Percentiles rank a stretch among this genome's conserved stretches.
These are phyloP conservation scores for Corchorus capsularis DNA, from an alignment of 345 rosid genomes.

Conservation along the genomic window DNA sequence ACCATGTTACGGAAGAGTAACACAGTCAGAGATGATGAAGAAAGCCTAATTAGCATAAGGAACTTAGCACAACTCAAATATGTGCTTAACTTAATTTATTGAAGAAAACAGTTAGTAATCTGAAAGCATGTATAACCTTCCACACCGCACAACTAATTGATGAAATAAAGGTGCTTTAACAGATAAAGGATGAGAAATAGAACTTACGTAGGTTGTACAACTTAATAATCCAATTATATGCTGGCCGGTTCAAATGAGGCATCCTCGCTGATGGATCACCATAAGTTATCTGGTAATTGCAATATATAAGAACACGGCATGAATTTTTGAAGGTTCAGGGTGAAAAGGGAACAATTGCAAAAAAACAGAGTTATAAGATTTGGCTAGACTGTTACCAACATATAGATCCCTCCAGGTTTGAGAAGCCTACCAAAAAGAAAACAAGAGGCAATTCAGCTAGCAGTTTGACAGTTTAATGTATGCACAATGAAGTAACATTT, in stretches of 20 bases:
- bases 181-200: constrained; percentile 4
- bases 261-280: constrained; percentile 94
- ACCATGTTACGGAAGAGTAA: neutral
- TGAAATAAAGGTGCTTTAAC: neutral
- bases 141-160: neutral
- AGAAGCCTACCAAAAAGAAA: constrained; percentile 59
- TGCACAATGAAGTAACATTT: neutral
- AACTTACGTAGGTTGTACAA: constrained; percentile 83
- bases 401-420: constrained; percentile 85
- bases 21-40: neutral
- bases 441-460: constrained; percentile 14
- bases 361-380: constrained; percentile 4
- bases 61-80: neutral
- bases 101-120: neutral
- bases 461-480: neutral
- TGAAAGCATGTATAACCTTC: neutral
- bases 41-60: neutral
- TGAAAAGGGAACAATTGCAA: neutral
- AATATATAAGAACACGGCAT: constrained; percentile 10
- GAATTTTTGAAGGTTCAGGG: constrained; percentile 14
- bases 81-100: neutral
- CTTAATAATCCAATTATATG: constrained; percentile 68
- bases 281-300: constrained; percentile 71
- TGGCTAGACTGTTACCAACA: constrained; percentile 66
- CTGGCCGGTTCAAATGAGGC: constrained; percentile 67